A percentile compares a stretch with the other conserved stretches of the same genome.
phyloP scores from a whole-genome alignment of 192 early-diverging fungal species.

The Coemansia javaensis region DNA sequence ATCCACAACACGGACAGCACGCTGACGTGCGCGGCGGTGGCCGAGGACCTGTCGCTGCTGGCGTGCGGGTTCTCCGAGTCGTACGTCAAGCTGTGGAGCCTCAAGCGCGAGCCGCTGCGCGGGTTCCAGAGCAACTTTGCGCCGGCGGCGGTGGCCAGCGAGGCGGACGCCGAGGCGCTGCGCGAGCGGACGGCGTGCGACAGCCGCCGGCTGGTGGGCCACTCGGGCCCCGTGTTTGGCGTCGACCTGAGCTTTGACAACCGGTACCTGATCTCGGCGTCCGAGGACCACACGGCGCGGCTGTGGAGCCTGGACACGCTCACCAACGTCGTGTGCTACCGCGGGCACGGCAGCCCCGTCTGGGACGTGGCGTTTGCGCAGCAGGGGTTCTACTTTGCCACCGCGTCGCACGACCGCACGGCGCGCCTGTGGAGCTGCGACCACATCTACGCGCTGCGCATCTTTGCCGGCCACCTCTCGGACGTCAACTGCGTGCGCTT shows the following conservation, averaged over 20 bases:
- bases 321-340: slow-evolving; percentile 90
- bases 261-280: slow-evolving; percentile 79
- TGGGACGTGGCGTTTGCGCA: slow-evolving; percentile 95
- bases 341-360: slow-evolving; percentile 93
- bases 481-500: slow-evolving; percentile 96
- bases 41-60: slow-evolving; percentile 75
- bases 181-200: slow-evolving; percentile 59
- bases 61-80: slow-evolving; percentile 95
- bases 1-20: slow-evolving; percentile 88
- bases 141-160: slow-evolving; percentile 52
- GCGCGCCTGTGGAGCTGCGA: slow-evolving; percentile 96
- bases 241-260: slow-evolving; percentile 81
- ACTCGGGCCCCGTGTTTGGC: slow-evolving; percentile 88
- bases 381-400: slow-evolving; percentile 94
- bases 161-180: slow-evolving; percentile 56
- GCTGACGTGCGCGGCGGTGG: slow-evolving; percentile 79
- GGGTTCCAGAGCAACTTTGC: slow-evolving; percentile 61
- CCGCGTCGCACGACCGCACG: slow-evolving; percentile 90
- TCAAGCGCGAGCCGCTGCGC: slow-evolving; percentile 68
- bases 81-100: slow-evolving; percentile 87
- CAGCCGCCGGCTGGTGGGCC: slow-evolving; percentile 72
- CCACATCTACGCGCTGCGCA: slow-evolving; percentile 89
- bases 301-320: slow-evolving; percentile 91
- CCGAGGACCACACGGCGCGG: slow-evolving; percentile 91
- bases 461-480: slow-evolving; percentile 96